phyloP scores from a whole-genome alignment of 257 asterid genomes.

The Solanum sejunctum region DNA sequence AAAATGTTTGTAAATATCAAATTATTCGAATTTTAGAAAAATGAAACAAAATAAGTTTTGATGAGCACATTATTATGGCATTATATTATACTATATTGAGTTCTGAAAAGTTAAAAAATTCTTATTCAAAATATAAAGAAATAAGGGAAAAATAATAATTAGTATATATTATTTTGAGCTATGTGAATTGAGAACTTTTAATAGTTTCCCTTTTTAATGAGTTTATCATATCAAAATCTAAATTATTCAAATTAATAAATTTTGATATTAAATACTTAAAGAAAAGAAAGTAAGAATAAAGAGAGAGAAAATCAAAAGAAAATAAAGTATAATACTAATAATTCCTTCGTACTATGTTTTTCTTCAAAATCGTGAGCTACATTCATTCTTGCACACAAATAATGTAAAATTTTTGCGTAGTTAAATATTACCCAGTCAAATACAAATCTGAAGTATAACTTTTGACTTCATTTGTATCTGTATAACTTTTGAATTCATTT shows the following conservation, averaged over 20 bases:
- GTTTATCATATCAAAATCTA: neutral
- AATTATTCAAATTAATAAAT: too few relatives aligned
- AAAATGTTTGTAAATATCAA: neutral
- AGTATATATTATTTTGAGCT: neutral
- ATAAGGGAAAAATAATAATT: neutral
- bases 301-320: too few relatives aligned
- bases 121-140: too few relatives aligned
- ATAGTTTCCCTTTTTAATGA: too few relatives aligned
- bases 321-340: too few relatives aligned
- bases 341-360: too few relatives aligned
- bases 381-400: neutral
- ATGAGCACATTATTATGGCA: neutral
- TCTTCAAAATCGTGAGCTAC: neutral
- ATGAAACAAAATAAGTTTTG: neutral
- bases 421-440: neutral
- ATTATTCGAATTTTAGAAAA: neutral
- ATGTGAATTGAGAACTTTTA: neutral
- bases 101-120: too few relatives aligned
- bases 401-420: neutral
- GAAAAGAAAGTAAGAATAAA: too few relatives aligned
- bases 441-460: too few relatives aligned
- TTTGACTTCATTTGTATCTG: too few relatives aligned
- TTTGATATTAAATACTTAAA: too few relatives aligned
- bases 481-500: neutral
- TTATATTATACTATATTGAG: neutral